Evolutionary conservation across 179 eudicot genomes (phyloP).

Genomic region (Beta lomatogona): DNA sequence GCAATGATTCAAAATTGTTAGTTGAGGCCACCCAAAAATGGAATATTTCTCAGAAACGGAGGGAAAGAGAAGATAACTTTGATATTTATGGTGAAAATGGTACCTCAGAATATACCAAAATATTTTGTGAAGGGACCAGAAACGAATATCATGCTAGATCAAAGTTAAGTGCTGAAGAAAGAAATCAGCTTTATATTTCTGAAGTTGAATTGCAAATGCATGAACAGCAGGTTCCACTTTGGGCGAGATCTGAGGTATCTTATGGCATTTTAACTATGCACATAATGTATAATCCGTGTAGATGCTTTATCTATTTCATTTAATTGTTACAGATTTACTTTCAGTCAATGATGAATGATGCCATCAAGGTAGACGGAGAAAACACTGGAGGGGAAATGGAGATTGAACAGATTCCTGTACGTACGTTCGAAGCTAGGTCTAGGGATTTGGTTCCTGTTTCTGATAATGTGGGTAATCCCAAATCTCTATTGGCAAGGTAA

Average conservation of each 20-base stretch:
- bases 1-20: slow-evolving; percentile 51
- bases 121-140: slow-evolving; percentile 44
- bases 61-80: slow-evolving; percentile 55
- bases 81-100: slow-evolving; percentile 82
- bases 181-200: slow-evolving; percentile 60
- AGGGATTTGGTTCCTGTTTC: slow-evolving; percentile 67
- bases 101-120: slow-evolving; percentile 44
- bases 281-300: background rate
- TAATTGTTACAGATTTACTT: slow-evolving; percentile 58
- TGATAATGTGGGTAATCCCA: slow-evolving; percentile 54
- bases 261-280: background rate
- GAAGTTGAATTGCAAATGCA: slow-evolving; percentile 87
- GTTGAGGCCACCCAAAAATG: slow-evolving; percentile 80
- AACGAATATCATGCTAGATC: slow-evolving; percentile 31
- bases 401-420: slow-evolving; percentile 63
- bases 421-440: slow-evolving; percentile 60
- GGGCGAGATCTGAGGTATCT: slow-evolving; percentile 74
- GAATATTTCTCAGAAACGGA: slow-evolving; percentile 76
- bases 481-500: slow-evolving; percentile 53
- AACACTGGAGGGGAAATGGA: slow-evolving; percentile 56
- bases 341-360: slow-evolving; percentile 51
- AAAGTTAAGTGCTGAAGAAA: slow-evolving; percentile 52
- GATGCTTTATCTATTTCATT: slow-evolving; percentile 13
- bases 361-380: slow-evolving; percentile 34
- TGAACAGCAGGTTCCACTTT: slow-evolving; percentile 49